Evolutionary conservation across 208 protist genomes (phyloP).

Genomic region (Acanthamoeba healyi): DNA sequence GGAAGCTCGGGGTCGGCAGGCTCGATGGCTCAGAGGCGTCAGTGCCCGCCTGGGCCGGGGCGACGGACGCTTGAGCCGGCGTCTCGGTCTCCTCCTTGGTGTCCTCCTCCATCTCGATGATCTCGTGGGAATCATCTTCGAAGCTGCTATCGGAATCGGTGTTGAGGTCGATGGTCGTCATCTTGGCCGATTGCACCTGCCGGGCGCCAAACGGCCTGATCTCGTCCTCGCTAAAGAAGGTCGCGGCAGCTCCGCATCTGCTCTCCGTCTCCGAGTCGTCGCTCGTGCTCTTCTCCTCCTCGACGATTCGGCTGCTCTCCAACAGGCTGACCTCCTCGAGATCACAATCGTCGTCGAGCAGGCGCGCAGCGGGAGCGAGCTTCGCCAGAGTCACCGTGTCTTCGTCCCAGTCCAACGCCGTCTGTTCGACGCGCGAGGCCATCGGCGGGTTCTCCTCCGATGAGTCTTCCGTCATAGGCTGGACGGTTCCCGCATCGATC

Average conservation of each 20-base stretch:
- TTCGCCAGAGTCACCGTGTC: neutral
- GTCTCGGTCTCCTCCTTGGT: neutral
- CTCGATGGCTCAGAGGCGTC: neutral
- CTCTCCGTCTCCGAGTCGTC: conserved; percentile 20
- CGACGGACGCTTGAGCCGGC: too few species aligned
- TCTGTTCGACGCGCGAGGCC: neutral
- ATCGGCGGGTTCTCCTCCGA: neutral
- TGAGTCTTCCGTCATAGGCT: too few species aligned
- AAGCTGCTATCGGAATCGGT: neutral
- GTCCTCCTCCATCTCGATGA: neutral
- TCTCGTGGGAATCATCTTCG: neutral
- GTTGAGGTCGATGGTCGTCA: neutral
- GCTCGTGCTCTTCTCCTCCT: conserved; percentile 41
- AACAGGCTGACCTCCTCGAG: conserved; percentile 27
- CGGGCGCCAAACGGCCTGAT: neutral
- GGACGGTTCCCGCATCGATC: too few species aligned
- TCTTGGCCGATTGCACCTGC: neutral
- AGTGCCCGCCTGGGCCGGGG: neutral
- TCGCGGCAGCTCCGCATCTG: neutral
- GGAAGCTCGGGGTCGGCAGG: neutral
- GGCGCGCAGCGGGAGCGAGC: neutral
- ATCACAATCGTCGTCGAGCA: neutral
- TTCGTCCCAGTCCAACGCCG: conserved; percentile 25
- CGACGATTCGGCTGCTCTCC: conserved; percentile 7
- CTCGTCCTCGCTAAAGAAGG: conserved; percentile 17